phyloP scores from a whole-genome alignment of 257 asterid species.

The Solanum chilense region DNA sequence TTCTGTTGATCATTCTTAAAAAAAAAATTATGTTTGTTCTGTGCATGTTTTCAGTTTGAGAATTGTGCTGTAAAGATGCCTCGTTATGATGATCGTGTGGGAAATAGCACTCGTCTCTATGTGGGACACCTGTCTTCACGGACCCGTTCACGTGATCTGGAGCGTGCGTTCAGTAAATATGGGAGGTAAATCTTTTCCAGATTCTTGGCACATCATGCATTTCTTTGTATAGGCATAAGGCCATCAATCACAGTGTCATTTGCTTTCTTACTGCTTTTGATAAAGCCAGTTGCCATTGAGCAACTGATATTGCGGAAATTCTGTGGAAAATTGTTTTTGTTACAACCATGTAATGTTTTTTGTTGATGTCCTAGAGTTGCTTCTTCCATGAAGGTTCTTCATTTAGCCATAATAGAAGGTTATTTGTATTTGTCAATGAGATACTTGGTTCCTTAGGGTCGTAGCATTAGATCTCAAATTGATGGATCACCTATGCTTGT shows the following conservation, averaged over 20 bases:
- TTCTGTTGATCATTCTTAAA: too few species aligned
- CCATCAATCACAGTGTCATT: neutral
- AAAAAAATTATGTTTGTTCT: neutral
- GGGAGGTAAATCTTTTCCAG: conserved; percentile 52
- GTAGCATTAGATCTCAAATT: neutral
- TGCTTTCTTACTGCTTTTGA: neutral
- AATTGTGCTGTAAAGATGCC: conserved; percentile 56
- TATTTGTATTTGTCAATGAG: neutral
- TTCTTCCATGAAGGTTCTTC: neutral
- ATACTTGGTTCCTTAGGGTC: neutral
- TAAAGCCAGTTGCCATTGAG: neutral
- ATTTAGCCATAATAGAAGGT: neutral
- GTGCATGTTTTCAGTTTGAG: neutral
- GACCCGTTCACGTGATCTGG: conserved; percentile 90
- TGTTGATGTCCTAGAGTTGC: neutral
- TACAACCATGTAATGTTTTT: neutral
- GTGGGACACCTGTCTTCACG: conserved; percentile 96
- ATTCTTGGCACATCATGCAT: neutral
- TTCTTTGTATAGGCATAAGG: neutral
- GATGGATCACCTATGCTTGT: neutral
- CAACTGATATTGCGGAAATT: neutral
- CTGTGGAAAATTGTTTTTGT: neutral
- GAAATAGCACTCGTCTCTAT: conserved; percentile 76
- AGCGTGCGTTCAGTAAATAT: conserved; percentile 72
- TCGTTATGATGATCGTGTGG: conserved; percentile 76